Percentiles rank a stretch among this genome's conserved stretches.
Evolutionary conservation across 768 basidiomycete species (phyloP).

Genomic region (Suillus subaureus): DNA sequence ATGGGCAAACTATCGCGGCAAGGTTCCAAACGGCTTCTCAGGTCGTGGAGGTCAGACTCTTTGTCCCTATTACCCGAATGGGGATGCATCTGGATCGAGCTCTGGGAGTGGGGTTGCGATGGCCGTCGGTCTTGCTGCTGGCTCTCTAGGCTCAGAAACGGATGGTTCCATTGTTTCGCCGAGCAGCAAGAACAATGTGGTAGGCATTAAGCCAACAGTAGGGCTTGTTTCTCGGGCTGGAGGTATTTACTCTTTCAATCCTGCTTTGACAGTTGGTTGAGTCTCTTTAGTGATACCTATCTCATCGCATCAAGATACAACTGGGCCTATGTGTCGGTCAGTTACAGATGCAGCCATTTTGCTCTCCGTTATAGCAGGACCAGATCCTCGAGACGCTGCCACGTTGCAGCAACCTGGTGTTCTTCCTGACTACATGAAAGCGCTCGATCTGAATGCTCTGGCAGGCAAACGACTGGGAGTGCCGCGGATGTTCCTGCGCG

Average conservation of each 20-base stretch:
- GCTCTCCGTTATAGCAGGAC: slow-evolving; percentile 52
- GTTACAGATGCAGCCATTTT: slow-evolving; percentile 57
- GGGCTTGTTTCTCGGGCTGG: slow-evolving; percentile 62
- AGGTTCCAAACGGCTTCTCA: slow-evolving; percentile 45
- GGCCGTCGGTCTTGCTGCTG: slow-evolving; percentile 47
- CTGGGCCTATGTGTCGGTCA: slow-evolving; percentile 58
- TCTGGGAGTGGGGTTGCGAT: slow-evolving; percentile 45
- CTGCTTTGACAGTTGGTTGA: not conserved
- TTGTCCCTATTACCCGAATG: slow-evolving; percentile 44
- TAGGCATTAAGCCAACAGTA: slow-evolving; percentile 56
- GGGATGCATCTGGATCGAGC: slow-evolving; percentile 43
- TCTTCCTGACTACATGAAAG: slow-evolving; percentile 59
- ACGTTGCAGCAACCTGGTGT: slow-evolving; percentile 45
- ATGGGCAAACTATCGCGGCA: slow-evolving; percentile 45
- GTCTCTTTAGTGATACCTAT: slow-evolving; percentile 52
- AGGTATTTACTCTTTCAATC: slow-evolving; percentile 34
- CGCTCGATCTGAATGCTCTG: slow-evolving; percentile 48
- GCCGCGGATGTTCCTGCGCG: slow-evolving; percentile 37
- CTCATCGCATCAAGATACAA: slow-evolving; percentile 57
- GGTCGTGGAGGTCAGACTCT: slow-evolving; percentile 48
- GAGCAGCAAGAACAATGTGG: slow-evolving; percentile 43
- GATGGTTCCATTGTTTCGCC: slow-evolving; percentile 53
- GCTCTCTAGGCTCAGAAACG: slow-evolving; percentile 48
- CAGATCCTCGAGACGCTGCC: slow-evolving; percentile 43
- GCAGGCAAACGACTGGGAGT: slow-evolving; percentile 48